These are phyloP conservation scores for Monilinia aucupariae DNA, from an alignment of 2,329 filamentous ascomycete genomes.

Conservation along the genomic window DNA sequence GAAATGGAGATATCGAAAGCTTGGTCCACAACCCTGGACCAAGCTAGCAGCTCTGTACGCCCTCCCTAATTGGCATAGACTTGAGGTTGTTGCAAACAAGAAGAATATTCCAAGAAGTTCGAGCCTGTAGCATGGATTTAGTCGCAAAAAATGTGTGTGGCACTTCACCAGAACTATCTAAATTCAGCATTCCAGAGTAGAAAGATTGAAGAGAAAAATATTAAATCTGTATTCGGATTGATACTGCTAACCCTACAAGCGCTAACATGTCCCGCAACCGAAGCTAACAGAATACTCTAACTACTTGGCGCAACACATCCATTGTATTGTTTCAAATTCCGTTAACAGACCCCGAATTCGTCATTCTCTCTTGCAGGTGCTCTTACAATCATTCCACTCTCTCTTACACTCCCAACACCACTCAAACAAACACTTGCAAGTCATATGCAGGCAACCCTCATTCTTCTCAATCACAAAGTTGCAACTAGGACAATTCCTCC, in stretches of 20 bases:
- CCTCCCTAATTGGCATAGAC: too few species aligned
- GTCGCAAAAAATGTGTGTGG: background rate
- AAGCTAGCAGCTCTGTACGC: too few species aligned
- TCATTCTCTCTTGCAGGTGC: constrained; percentile 20
- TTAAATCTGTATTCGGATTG: background rate
- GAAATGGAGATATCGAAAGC: too few species aligned
- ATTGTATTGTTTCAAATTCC: background rate
- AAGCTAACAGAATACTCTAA: background rate
- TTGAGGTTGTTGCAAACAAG: too few species aligned
- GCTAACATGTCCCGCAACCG: background rate
- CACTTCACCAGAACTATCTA: background rate
- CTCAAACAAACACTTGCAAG: constrained; percentile 28
- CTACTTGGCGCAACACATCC: too few species aligned
- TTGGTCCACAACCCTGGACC: too few species aligned
- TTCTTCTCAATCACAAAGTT: constrained; percentile 28
- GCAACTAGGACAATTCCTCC: constrained; percentile 31
- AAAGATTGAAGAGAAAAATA: background rate
- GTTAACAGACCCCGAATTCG: background rate
- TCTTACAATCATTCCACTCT: constrained; percentile 24
- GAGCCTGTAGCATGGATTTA: too few species aligned
- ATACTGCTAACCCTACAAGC: background rate
- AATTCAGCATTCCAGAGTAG: background rate
- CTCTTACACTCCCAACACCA: constrained; percentile 32
- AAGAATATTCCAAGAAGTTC: too few species aligned
- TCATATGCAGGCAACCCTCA: constrained; percentile 34